Base-by-base conservation (phyloP, 2,329 filamentous ascomycete species). In the Cladosporium sp. region DNA sequence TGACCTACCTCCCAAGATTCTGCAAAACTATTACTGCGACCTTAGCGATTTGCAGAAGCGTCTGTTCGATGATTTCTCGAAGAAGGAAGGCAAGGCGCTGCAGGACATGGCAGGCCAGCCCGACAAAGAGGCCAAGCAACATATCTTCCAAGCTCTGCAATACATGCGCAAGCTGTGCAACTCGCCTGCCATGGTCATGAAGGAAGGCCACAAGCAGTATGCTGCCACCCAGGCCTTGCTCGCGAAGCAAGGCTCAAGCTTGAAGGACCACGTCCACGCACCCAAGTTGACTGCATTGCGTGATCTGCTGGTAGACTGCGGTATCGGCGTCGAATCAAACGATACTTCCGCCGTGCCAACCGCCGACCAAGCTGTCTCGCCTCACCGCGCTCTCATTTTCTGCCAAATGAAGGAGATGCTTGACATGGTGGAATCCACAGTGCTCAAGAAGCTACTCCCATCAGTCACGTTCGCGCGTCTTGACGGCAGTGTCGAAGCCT, bases 321-420 rank as follows among this genome's bases (percentile, higher is more conserved):
- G 96, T 66, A 99, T 99, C 74, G 95, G 95, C 36, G 86, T 90
- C 47, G 89, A 93, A 68, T 86, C 87, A 18, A 81, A 73, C 74
- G 47, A 65, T 18, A 75, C 78, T 28, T 76, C 78, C 11, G 77
- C 76, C 51, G 77, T 90, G 14, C 84, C 85, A 18, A 83, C 86
- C 1, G 86, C 85, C 66, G 85, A 86, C 59, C 87, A 92, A 77
- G 96, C 93, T 49, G 96, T 99, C 77, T 97, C 95, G 68, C 95
- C 94, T 34, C 95, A 99, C 77, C 92, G 95, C 54, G 96, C 95
- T 0, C 87, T 99, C 32, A 91, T 99, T 71, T 99, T 99, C 84
- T 99, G 95, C 74, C 95, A 99, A 78, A 97, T 99, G 92, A 99
- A 99, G 80, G 95, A 99, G 78, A 99, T 99, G 96, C 85, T 99